A percentile compares a stretch with the other conserved stretches of the same genome.
These are phyloP conservation scores for Pholiota microspora DNA, from an alignment of 768 basidiomycete genomes.

Conservation along the genomic window DNA sequence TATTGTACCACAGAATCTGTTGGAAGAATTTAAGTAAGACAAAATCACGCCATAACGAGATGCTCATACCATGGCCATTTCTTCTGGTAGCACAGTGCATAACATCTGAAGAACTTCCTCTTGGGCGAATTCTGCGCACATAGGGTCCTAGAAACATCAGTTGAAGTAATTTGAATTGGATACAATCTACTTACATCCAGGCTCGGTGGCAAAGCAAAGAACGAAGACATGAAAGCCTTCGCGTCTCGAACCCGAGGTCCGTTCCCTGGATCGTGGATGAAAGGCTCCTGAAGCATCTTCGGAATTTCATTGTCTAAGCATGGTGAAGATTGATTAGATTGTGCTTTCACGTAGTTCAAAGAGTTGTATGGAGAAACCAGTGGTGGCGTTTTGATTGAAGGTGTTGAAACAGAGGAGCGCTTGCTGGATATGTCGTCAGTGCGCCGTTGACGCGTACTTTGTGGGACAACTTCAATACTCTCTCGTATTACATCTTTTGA, in stretches of 20 bases:
- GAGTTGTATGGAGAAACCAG: slow-evolving; percentile 8
- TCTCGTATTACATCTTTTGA: not conserved
- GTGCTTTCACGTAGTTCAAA: no score
- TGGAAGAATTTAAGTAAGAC: not conserved
- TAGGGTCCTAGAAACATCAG: slow-evolving; percentile 38
- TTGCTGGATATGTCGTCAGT: slow-evolving; percentile 12
- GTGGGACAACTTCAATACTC: not conserved
- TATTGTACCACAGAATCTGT: slow-evolving; percentile 85
- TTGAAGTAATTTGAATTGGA: not conserved
- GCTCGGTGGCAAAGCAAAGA: slow-evolving; percentile 65
- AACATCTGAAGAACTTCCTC: slow-evolving; percentile 77
- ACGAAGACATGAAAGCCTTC: slow-evolving; percentile 65
- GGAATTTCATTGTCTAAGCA: slow-evolving; percentile 10
- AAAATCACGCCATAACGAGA: no score
- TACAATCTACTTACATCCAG: slow-evolving; percentile 35
- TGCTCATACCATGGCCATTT: slow-evolving; percentile 73
- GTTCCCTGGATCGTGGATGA: slow-evolving; percentile 76
- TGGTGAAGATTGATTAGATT: not conserved
- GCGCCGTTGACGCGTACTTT: not conserved
- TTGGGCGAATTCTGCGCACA: slow-evolving; percentile 78
- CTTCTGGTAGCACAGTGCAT: slow-evolving; percentile 63
- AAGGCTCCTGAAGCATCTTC: slow-evolving; percentile 43
- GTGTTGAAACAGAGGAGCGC: slow-evolving; percentile 18
- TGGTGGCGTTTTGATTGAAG: slow-evolving; percentile 17
- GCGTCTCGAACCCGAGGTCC: slow-evolving; percentile 73